phyloP scores from a whole-genome alignment of 805 yeast genomes.

The Ogataea paradorogensis region DNA sequence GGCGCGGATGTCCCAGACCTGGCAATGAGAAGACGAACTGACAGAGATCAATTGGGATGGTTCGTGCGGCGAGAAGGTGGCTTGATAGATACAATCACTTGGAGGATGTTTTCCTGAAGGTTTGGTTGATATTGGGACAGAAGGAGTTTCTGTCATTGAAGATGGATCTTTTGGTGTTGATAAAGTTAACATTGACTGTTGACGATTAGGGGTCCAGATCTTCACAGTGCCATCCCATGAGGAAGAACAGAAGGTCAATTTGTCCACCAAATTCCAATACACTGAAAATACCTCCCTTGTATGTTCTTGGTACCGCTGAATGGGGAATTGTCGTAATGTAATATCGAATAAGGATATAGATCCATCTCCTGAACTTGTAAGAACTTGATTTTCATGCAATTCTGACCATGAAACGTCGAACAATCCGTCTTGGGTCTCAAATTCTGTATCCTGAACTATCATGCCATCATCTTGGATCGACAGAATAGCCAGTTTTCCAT shows the following conservation, averaged over 20 bases:
- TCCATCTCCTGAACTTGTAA: slow-evolving; percentile 89
- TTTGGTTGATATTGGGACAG: slow-evolving; percentile 36
- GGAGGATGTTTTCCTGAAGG: slow-evolving; percentile 33
- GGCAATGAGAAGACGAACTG: slow-evolving; percentile 69
- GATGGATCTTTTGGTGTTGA: slow-evolving; percentile 31
- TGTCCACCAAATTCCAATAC: slow-evolving; percentile 37
- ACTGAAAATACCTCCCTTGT: slow-evolving; percentile 39
- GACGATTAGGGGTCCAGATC: slow-evolving; percentile 68
- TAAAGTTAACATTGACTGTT: slow-evolving; percentile 56
- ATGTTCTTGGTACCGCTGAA: slow-evolving; percentile 76
- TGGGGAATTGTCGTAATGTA: slow-evolving; percentile 63
- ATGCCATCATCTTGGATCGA: slow-evolving; percentile 65
- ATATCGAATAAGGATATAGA: slow-evolving; percentile 77
- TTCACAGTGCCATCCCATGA: slow-evolving; percentile 93
- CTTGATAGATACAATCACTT: slow-evolving; percentile 71
- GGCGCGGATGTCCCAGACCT: slow-evolving; percentile 78
- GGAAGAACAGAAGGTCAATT: slow-evolving; percentile 65
- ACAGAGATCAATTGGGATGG: slow-evolving; percentile 67
- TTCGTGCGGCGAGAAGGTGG: slow-evolving; percentile 81
- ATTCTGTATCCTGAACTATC: slow-evolving; percentile 52
- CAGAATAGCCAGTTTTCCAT: slow-evolving; percentile 75
- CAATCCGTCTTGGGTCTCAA: slow-evolving; percentile 91
- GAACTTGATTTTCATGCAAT: slow-evolving; percentile 79
- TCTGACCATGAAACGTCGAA: slow-evolving; percentile 92
- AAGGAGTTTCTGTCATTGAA: slow-evolving; percentile 12